A percentile compares a stretch with the other conserved stretches of the same genome.
Conservation (phyloP, 441 rosid genomes). For the Jatropha podagrica region DNA sequence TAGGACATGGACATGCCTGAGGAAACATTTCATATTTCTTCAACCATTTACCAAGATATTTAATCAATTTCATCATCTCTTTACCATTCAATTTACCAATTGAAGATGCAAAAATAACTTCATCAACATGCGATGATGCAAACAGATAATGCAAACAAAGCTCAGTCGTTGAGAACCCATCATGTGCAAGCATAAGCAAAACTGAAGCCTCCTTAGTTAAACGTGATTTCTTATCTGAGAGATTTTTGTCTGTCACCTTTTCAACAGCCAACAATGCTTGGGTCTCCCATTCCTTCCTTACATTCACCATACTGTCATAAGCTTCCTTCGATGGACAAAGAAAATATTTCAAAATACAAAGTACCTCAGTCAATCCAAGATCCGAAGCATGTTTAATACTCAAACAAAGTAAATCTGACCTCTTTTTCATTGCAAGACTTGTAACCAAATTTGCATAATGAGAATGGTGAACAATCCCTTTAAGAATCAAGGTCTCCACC, state of each 20-base stretch:
- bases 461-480: slow-evolving; percentile 45
- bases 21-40: slow-evolving; percentile 78
- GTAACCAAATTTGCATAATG: slow-evolving; percentile 48
- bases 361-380: slow-evolving; percentile 60
- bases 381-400: slow-evolving; percentile 59
- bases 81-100: slow-evolving; percentile 61
- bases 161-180: slow-evolving; percentile 68
- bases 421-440: slow-evolving; percentile 52
- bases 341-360: slow-evolving; percentile 67
- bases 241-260: slow-evolving; percentile 36
- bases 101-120: slow-evolving; percentile 60
- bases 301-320: slow-evolving; percentile 46
- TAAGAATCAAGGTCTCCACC: slow-evolving; percentile 52
- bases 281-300: slow-evolving; percentile 69
- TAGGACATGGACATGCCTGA: slow-evolving; percentile 70
- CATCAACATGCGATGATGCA: slow-evolving; percentile 57
- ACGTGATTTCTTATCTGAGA: slow-evolving; percentile 35
- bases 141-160: slow-evolving; percentile 79
- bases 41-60: slow-evolving; percentile 81
- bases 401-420: slow-evolving; percentile 66
- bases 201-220: slow-evolving; percentile 67
- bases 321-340: slow-evolving; percentile 69
- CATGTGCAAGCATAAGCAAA: slow-evolving; percentile 81
- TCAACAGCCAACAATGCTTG: slow-evolving; percentile 59
- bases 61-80: slow-evolving; percentile 62